Evolutionary conservation across 2,329 filamentous ascomycete species (phyloP).

Genomic region (Claviceps digitariae): DNA sequence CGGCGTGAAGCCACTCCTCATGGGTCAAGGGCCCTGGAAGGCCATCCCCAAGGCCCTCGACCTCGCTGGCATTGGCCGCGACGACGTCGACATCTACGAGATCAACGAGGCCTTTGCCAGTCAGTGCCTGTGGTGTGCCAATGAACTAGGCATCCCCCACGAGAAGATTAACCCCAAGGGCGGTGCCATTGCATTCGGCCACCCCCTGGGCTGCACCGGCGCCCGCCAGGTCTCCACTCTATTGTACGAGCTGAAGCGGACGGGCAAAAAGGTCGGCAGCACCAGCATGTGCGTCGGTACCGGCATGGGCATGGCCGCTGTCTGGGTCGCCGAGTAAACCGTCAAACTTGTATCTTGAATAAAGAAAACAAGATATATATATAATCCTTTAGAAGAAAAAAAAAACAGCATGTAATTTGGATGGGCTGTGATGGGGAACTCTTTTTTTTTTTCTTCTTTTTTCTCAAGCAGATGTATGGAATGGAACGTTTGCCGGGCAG

Average conservation of each 20-base stretch:
- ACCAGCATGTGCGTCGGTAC: conserved; percentile 96
- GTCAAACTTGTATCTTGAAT: no score
- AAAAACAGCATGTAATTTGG: background rate
- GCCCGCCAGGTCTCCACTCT: conserved; percentile 87
- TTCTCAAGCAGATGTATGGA: background rate
- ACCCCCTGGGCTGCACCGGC: conserved; percentile 88
- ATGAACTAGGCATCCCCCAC: conserved; percentile 67
- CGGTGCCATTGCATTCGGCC: conserved; percentile 89
- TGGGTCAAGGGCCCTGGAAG: conserved; percentile 93
- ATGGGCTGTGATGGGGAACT: background rate
- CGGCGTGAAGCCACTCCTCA: conserved; percentile 82
- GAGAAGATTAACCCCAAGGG: conserved; percentile 97
- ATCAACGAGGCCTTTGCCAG: conserved; percentile 98
- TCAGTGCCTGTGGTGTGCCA: conserved; percentile 87
- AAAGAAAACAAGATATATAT: no score
- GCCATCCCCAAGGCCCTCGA: conserved; percentile 86
- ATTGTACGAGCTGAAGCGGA: conserved; percentile 78
- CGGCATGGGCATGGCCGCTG: conserved; percentile 94
- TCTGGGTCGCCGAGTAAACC: conserved; percentile 93
- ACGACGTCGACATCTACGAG: conserved; percentile 94
- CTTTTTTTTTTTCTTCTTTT: background rate
- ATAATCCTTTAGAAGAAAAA: no score
- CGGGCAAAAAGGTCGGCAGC: conserved; percentile 71
- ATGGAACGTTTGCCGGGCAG: no score
- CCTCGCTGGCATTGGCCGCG: conserved; percentile 72